These are phyloP conservation scores for Pestalotiopsis sp. DNA, from an alignment of 2,329 filamentous ascomycete genomes.

Conservation along the genomic window DNA sequence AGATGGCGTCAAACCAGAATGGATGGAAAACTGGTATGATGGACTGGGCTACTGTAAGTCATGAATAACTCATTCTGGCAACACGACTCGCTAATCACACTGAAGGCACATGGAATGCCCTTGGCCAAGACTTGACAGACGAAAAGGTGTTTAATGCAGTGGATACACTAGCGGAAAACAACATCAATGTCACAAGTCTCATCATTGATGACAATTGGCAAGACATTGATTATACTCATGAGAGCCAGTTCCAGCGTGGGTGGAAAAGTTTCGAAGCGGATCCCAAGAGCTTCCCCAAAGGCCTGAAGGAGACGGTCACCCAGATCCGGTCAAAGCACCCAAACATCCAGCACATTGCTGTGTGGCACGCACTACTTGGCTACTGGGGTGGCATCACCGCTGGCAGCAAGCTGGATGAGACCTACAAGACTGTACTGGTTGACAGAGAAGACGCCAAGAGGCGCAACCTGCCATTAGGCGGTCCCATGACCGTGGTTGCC, in stretches of 20 bases:
- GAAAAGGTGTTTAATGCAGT: constrained; percentile 79
- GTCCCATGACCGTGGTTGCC: constrained; percentile 73
- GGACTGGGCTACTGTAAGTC: constrained; percentile 82
- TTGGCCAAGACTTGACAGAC: constrained; percentile 83
- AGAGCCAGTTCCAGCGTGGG: constrained; percentile 59
- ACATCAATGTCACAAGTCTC: constrained; percentile 79
- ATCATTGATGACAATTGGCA: constrained; percentile 99
- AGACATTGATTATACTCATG: constrained; percentile 60
- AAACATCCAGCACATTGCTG: constrained; percentile 80
- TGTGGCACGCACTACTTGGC: constrained; percentile 88
- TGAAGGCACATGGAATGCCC: constrained; percentile 84
- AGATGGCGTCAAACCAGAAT: constrained; percentile 59
- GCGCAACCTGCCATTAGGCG: constrained; percentile 55
- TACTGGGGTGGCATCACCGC: constrained; percentile 92
- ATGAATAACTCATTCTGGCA: not conserved
- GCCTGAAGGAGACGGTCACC: constrained; percentile 71
- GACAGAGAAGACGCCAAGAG: constrained; percentile 51
- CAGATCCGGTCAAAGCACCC: constrained; percentile 72
- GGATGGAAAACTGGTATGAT: constrained; percentile 90
- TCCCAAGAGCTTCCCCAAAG: constrained; percentile 74
- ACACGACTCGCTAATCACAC: constrained; percentile 12
- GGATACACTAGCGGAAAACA: constrained; percentile 68
- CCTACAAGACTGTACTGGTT: constrained; percentile 75
- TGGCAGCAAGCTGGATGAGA: constrained; percentile 71
- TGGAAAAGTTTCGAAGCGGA: constrained; percentile 91